Evolutionary conservation across 768 basidiomycete species (phyloP), one percentile per base, ranked within the genome.

Genomic region (Psilocybe cyanescens): DNA sequence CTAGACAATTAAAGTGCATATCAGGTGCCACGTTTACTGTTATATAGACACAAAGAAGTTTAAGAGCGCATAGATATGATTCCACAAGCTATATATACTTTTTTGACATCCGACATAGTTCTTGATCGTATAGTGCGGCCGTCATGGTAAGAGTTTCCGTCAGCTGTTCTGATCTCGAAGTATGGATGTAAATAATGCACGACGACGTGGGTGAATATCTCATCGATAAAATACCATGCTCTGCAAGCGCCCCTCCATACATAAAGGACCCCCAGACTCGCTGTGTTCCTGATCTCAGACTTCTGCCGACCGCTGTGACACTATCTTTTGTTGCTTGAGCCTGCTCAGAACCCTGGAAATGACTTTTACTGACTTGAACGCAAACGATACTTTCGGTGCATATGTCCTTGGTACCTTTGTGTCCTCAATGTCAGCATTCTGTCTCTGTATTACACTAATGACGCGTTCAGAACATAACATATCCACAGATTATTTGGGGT

Each of bases 361-460:
- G 54, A 14, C 54, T 37, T n/a, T 55, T 16, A 44, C 44, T 33
- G 52, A 37, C 19, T 37, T 50, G 31, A 58, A 50, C 24, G 14
- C 53, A 4, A 53, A 53, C 14, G 50, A 52, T 47, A 53, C 39
- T 4, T 54, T 59, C 30, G 58, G 58, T n/a, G 37, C 51, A 11
- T 59, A 59, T 30, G 31, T 41, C 2, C 33, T 59, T 30, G 58
- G 58, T 5, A 59, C 58, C 3, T 45, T 59, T 24, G 41, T 33
- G 8, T 52, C 58, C 19, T 45, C 50, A 17, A 46, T 59, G 58
- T 59, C 14, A 30, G 50, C 33, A 11, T 28, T 16, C 19, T 5
- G 14, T 12, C 9, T 3, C 33, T 24, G 24, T 24, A 24, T 24
- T 24, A 24, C 16, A 14, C 8, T 47, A 3, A 17, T 0, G 44